phyloP scores from a whole-genome alignment of 306 rosid species.

The Canavalia ensiformis region DNA sequence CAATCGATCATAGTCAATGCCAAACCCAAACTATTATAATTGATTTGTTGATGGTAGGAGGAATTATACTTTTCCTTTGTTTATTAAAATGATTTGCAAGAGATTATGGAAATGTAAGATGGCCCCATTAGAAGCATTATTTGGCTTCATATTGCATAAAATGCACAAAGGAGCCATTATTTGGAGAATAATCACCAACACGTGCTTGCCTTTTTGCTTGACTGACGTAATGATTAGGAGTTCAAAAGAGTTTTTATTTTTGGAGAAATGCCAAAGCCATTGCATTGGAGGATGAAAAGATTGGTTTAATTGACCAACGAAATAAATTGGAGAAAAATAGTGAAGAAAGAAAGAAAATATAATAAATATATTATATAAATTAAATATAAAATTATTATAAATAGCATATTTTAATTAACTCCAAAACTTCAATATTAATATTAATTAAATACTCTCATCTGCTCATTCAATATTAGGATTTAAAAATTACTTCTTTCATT shows the following conservation, averaged over 20 bases:
- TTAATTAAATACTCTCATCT: neutral
- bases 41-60: conserved; percentile 19
- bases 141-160: conserved; percentile 1
- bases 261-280: conserved; percentile 48
- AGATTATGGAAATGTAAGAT: conserved; percentile 4
- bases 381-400: too few species aligned
- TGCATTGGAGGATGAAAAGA: conserved; percentile 38
- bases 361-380: too few species aligned
- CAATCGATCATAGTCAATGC: neutral
- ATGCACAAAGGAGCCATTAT: conserved; percentile 35
- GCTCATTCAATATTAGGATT: too few species aligned
- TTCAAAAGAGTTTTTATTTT: conserved; percentile 36
- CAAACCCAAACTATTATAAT: conserved; percentile 6
- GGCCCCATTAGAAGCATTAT: conserved; percentile 47
- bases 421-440: conserved; percentile 45
- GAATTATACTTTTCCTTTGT: conserved; percentile 6
- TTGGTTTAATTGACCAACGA: conserved; percentile 52
- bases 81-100: neutral
- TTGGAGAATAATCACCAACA: conserved; percentile 51
- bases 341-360: too few species aligned
- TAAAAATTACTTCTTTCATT: too few species aligned
- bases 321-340: neutral
- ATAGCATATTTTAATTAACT: neutral
- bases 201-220: conserved; percentile 54
- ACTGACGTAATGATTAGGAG: conserved; percentile 57